A percentile compares a stretch with the other conserved stretches of the same genome.
Evolutionary conservation across 495 filamentous ascomycete genomes (phyloP).

Genomic region (Hypomontagnella monticulosa): DNA sequence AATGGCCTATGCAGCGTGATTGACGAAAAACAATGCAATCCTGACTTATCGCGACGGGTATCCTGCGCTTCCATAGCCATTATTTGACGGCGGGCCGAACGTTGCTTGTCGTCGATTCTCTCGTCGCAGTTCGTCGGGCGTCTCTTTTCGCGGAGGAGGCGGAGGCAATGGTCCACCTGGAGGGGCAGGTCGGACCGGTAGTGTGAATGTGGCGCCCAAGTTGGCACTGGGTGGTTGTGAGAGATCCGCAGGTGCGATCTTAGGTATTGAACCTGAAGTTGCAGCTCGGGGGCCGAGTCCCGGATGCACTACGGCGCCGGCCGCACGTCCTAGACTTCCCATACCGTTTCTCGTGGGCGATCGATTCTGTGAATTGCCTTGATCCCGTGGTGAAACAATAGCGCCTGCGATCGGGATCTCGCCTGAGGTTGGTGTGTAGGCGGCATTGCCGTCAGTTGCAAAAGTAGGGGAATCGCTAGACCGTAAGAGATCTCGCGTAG

Average conservation of each 20-base stretch:
- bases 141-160: constrained; percentile 57
- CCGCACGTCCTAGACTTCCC: constrained; percentile 53
- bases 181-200: constrained; percentile 60
- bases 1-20: not conserved
- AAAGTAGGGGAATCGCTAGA: constrained; percentile 61
- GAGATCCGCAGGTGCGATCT: constrained; percentile 42
- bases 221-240: constrained; percentile 40
- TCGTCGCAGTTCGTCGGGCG: constrained; percentile 49
- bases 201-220: constrained; percentile 52
- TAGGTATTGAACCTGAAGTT: constrained; percentile 57
- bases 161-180: constrained; percentile 55
- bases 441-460: constrained; percentile 46
- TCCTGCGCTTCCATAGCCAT: constrained; percentile 43
- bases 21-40: not conserved
- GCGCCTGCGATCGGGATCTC: constrained; percentile 71
- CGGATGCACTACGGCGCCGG: constrained; percentile 58
- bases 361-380: constrained; percentile 51
- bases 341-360: constrained; percentile 54
- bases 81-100: constrained; percentile 52
- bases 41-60: constrained; percentile 37
- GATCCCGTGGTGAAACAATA: constrained; percentile 55
- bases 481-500: constrained; percentile 66
- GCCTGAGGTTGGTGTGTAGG: constrained; percentile 68
- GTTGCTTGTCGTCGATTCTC: constrained; percentile 53
- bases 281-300: constrained; percentile 59